These are phyloP conservation scores for Prunus yedoensis DNA, from an alignment of 331 rosid species.

Conservation along the genomic window DNA sequence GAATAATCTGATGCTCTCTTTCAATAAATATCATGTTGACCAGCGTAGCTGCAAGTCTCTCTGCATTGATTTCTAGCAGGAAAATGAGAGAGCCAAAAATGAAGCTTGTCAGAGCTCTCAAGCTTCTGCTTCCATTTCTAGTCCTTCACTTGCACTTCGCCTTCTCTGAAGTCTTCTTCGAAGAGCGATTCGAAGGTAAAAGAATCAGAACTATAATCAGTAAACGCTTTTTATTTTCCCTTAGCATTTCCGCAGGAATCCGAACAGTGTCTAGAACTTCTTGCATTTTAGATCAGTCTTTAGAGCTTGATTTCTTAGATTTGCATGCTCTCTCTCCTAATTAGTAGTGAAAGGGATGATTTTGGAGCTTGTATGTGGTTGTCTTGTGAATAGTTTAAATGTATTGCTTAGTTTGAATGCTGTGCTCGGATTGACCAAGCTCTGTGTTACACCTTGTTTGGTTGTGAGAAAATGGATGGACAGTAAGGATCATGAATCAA, in stretches of 20 bases:
- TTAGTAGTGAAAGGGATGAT: not conserved
- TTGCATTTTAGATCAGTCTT: not conserved
- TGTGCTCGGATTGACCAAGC: not conserved
- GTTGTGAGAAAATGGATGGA: not conserved
- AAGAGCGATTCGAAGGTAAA: conserved; percentile 48
- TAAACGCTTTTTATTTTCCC: not conserved
- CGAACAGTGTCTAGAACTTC: not conserved
- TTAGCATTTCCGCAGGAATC: not conserved
- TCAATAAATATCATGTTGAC: not conserved
- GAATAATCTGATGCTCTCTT: no score
- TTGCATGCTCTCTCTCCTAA: not conserved
- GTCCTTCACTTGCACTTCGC: conserved; percentile 11
- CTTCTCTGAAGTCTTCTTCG: conserved; percentile 37
- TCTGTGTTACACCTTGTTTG: conserved; percentile 4
- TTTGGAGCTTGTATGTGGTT: not conserved
- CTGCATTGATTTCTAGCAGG: not conserved
- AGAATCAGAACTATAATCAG: not conserved
- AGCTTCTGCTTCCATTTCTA: not conserved
- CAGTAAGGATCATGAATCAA: no score
- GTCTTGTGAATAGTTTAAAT: not conserved
- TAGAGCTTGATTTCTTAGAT: not conserved
- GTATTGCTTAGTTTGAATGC: not conserved
- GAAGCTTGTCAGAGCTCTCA: not conserved
- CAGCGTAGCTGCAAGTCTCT: not conserved
- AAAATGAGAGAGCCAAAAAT: conserved; percentile 26